Base-by-base conservation (phyloP, 257 asterid genomes). In the Capsicum chinense region DNA sequence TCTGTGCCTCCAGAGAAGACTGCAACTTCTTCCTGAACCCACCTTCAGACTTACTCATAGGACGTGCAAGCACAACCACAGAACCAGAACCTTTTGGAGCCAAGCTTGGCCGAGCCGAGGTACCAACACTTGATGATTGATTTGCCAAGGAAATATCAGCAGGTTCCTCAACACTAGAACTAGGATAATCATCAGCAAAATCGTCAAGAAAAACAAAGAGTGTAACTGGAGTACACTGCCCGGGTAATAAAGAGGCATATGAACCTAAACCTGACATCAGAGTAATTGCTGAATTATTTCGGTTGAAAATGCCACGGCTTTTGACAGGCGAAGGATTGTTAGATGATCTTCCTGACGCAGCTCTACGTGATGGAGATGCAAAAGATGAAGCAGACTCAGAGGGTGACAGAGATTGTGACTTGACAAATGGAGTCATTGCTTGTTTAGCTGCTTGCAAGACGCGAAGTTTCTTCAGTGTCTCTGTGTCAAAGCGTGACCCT, bases 1-100 rank as follows among this genome's bases (percentile, higher is more conserved):
- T 88, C 87, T 93, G 99, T 39, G 95, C 97, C 89, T 97, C 99
- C n/a, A 97, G 97, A 56, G 99, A 93, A 68, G 97, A 95, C 89
- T 95, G 98, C 83, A 97, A 82, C 88, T 95, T 97, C 90, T 95
- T 96, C 87, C 90, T 88, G 10, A 85, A 84, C 17, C 94, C 94
- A 82, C 92, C 93, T 91, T 92, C 97, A 86, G 93, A 87, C 86
- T 93, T 95, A 89, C 86, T 91, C 50, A 79, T 84, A 50, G 98
- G 97, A 7, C 95, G 94, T 74, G 97, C 92, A 83, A 96, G 95
- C 89, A 93, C 93, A 83, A 96, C 95, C 26, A 92, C 98, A 19
- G 98, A 88, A 59, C 91, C 90, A 73, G 98, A 85, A 84, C 95
- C 98, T 87, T 94, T 93, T 26, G 86, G 66, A 17, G 93, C 87